Conservation (phyloP, 2,329 filamentous ascomycete species). For the Fusarium mundagurra region DNA sequence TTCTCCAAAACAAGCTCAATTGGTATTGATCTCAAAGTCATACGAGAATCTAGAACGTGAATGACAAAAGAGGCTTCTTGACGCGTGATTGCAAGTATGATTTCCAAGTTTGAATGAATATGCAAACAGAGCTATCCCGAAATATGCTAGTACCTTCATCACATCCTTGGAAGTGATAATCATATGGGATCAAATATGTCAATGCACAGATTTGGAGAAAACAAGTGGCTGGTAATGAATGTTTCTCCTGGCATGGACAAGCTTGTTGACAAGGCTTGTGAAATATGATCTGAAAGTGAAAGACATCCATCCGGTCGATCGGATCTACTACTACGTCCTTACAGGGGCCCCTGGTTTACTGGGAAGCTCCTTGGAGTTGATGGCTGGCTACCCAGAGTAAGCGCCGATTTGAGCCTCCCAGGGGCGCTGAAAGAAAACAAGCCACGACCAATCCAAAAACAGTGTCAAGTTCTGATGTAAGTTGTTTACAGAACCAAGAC, state of each 20-base stretch:
- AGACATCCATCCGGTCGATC: slow-evolving; percentile 35
- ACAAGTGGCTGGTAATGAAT: background rate
- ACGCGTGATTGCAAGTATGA: background rate
- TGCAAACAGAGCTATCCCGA: background rate
- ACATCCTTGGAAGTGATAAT: background rate
- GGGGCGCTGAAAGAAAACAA: slow-evolving; percentile 14
- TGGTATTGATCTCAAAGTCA: background rate
- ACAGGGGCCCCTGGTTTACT: slow-evolving; percentile 28
- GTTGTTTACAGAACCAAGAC: background rate
- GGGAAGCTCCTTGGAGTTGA: slow-evolving; percentile 24
- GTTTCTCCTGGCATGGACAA: background rate
- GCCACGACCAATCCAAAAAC: slow-evolving; percentile 9
- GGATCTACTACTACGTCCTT: slow-evolving; percentile 29
- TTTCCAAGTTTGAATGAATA: background rate
- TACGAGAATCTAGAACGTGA: slow-evolving; percentile 12
- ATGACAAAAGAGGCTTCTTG: slow-evolving; percentile 5
- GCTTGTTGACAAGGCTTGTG: slow-evolving; percentile 4
- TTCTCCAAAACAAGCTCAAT: background rate
- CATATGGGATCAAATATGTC: background rate
- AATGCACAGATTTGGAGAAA: background rate
- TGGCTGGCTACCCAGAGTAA: slow-evolving; percentile 32
- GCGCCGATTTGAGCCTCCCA: slow-evolving; percentile 39
- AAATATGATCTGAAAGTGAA: slow-evolving; percentile 23
- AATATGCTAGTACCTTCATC: background rate
- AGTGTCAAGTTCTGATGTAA: background rate